Percentiles rank a stretch among this genome's conserved stretches.
Conservation (phyloP, 1,139 yeast genomes). For the Suhomyces yuchorum region DNA sequence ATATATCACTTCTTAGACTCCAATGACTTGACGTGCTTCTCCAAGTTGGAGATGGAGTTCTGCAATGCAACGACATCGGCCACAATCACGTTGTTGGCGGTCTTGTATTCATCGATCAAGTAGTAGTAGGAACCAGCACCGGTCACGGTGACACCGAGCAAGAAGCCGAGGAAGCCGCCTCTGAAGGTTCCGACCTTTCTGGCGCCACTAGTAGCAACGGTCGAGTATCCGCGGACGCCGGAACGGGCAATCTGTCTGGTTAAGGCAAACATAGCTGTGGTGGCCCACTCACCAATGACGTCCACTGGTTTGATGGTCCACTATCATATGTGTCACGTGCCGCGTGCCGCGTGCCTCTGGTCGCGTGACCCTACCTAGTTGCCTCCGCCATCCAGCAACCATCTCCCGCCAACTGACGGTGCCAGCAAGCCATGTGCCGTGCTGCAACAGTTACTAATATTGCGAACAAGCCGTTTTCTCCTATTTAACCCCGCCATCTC, state of each 20-base stretch:
- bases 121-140: constrained; percentile 79
- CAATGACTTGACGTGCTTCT: constrained; percentile 60
- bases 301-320: not conserved
- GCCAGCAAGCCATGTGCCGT: no score
- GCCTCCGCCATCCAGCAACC: no score
- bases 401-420: no score
- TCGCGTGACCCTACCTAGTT: no score
- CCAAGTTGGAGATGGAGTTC: constrained; percentile 66
- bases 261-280: constrained; percentile 18
- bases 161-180: constrained; percentile 74
- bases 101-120: constrained; percentile 74
- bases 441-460: no score
- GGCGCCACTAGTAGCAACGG: constrained; percentile 29
- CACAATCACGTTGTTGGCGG: constrained; percentile 69
- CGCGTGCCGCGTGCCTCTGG: no score
- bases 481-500: no score
- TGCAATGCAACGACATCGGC: constrained; percentile 75
- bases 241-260: constrained; percentile 26
- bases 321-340: no score
- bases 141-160: constrained; percentile 72
- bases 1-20: constrained; percentile 42
- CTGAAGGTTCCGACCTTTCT: constrained; percentile 60
- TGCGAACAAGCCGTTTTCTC: no score
- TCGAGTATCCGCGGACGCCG: constrained; percentile 37
- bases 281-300: not conserved